Conservation (phyloP, 2,329 filamentous ascomycete genomes). For the Trichoderma arundinaceum region DNA sequence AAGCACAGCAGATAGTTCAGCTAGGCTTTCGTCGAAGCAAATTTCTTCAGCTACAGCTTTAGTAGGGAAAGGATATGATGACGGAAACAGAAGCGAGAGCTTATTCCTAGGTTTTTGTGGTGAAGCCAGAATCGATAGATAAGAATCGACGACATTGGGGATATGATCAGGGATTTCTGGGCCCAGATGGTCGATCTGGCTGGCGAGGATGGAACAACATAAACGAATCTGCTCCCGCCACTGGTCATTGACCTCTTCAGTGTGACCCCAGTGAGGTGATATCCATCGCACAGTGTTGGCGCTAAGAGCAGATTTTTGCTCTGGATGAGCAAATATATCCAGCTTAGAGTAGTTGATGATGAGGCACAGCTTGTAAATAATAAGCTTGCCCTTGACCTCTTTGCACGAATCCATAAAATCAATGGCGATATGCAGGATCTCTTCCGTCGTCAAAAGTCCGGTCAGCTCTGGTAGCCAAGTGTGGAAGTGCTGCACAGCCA, state of each 20-base stretch:
- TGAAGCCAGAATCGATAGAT: constrained; percentile 71
- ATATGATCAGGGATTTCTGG: constrained; percentile 87
- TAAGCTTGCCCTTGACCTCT: constrained; percentile 84
- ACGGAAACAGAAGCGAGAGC: constrained; percentile 88
- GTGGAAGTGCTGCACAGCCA: constrained; percentile 95
- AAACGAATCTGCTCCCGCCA: constrained; percentile 93
- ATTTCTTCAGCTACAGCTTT: constrained; percentile 67
- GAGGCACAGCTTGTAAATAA: constrained; percentile 89
- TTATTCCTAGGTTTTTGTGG: constrained; percentile 62
- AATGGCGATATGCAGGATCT: constrained; percentile 88
- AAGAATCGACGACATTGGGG: constrained; percentile 89
- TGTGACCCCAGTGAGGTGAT: constrained; percentile 87
- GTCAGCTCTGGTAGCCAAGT: constrained; percentile 93
- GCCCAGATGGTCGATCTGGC: constrained; percentile 78
- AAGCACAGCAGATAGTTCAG: constrained; percentile 87
- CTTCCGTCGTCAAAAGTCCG: constrained; percentile 75
- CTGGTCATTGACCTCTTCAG: constrained; percentile 74
- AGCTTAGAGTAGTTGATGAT: constrained; percentile 90
- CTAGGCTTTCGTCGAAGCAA: constrained; percentile 80
- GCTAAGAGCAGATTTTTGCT: constrained; percentile 74
- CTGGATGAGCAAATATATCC: constrained; percentile 78
- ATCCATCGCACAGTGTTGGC: constrained; percentile 90
- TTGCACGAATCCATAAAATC: constrained; percentile 93
- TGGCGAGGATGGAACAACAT: constrained; percentile 90
- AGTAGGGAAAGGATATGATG: constrained; percentile 84